Conservation (phyloP, 768 basidiomycete genomes). For the Pilatotrama ljubarskyi region DNA sequence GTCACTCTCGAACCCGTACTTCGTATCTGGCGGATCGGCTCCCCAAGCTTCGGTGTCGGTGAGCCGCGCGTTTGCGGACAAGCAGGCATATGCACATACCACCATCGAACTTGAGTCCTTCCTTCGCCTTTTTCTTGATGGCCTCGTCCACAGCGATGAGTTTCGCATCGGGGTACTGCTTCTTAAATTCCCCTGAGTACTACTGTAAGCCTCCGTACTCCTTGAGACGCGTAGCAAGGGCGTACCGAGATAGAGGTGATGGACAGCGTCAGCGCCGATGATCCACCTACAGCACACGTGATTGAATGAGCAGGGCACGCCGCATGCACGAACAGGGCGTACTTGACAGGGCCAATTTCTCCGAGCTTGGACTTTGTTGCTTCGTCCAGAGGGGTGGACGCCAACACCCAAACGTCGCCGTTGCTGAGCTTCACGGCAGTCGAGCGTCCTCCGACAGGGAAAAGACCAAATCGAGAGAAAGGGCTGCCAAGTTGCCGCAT, state of each 20-base stretch:
- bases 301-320: neutral
- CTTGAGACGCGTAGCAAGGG: slow-evolving; percentile 24
- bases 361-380: slow-evolving; percentile 65
- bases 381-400: slow-evolving; percentile 68
- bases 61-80: neutral
- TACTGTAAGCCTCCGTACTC: neutral
- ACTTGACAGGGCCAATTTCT: slow-evolving; percentile 71
- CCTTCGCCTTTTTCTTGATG: slow-evolving; percentile 50
- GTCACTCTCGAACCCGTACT: slow-evolving; percentile 80
- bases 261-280: slow-evolving; percentile 56
- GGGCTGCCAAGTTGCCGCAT: slow-evolving; percentile 43
- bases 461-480: slow-evolving; percentile 61
- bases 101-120: slow-evolving; percentile 60
- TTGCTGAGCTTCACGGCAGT: slow-evolving; percentile 73
- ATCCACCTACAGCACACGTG: slow-evolving; percentile 47
- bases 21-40: slow-evolving; percentile 43
- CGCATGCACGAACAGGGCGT: slow-evolving; percentile 18
- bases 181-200: slow-evolving; percentile 56
- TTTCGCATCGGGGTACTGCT: slow-evolving; percentile 69
- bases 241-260: slow-evolving; percentile 60
- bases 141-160: slow-evolving; percentile 66
- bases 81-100: slow-evolving; percentile 39
- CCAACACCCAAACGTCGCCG: slow-evolving; percentile 80
- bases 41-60: slow-evolving; percentile 32
- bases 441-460: slow-evolving; percentile 81